Base-by-base conservation (phyloP, 768 basidiomycete genomes). In the Leccinum subgranulosum region DNA sequence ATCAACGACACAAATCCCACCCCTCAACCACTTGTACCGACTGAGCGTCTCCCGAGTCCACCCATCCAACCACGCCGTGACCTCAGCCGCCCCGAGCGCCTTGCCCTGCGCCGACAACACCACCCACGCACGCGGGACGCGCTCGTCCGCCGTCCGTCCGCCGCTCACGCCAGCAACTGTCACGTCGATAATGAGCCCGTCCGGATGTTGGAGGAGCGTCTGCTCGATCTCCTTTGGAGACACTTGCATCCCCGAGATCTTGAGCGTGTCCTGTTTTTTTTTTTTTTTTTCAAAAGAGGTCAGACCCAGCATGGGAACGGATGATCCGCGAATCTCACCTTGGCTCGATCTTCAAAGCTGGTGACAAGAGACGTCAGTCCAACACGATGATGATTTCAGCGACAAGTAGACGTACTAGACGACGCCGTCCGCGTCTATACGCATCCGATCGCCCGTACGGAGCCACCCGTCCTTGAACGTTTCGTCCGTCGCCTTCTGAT, bases 201-300 rank as follows among this genome's bases (percentile, higher is more conserved):
- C 78, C 0, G 89, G 87, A 41, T 92, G 83, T 0, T 75, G 76
- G 23, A 85, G 77, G 2, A 92, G 73, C 23, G 79, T 79, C 27
- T 83, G 77, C 66, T 92, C 91, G 53, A 92, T 86, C 66, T 93
- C 90, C 14, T 81, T 79, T 0, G 90, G 90, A 0, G 91, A 90
- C 0, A 92, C 91, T 70, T 92, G 91, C 50, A 76, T 77, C 4
- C 90, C 91, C 0, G 88, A 90, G 3, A 93, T 79, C 66, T 93
- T 93, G 15, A 93, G 76, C 0, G 84, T 90, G 65, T 92, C 91
- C 85, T 90, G 25, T 43, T 23, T 0, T 15, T 34, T 15, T n/a
- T 17, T 50, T 1, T 25, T 25, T 25, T 25, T 25, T 25, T 25
- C 4, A 3, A 27, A 31, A 23, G 11, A 17, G 1, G 25, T 60